A percentile compares a stretch with the other conserved stretches of the same genome.
These are phyloP conservation scores for Kurtzmaniella quercitrusa DNA, from an alignment of 1,139 yeast genomes.

Conservation along the genomic window DNA sequence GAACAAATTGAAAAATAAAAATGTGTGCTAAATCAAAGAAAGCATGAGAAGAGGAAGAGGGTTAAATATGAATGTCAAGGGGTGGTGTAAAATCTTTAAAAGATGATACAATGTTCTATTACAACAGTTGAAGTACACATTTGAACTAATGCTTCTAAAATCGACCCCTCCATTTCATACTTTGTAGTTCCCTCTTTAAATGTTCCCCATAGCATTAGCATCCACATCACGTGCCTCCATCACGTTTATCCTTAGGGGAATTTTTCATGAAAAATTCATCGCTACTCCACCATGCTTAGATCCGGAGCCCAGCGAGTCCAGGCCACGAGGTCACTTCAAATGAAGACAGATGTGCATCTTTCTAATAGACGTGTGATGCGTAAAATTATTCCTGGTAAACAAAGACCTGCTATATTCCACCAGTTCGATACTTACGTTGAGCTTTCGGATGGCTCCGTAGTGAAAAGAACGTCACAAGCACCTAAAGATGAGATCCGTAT, in stretches of 20 bases:
- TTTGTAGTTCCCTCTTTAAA: neutral
- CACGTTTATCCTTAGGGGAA: neutral
- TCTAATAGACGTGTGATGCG: slow-evolving; percentile 52
- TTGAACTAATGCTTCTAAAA: no score
- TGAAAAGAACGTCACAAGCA: slow-evolving; percentile 76
- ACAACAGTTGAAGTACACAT: no score
- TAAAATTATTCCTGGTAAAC: slow-evolving; percentile 64
- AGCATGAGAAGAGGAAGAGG: neutral
- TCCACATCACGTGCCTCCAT: neutral
- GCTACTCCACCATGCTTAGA: neutral
- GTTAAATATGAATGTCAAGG: neutral
- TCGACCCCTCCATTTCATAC: no score
- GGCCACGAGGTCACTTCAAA: slow-evolving; percentile 20
- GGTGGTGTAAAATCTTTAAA: no score
- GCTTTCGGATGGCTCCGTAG: slow-evolving; percentile 89
- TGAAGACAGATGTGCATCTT: slow-evolving; percentile 38
- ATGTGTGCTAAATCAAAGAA: neutral
- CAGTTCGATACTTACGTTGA: slow-evolving; percentile 86
- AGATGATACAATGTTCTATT: no score
- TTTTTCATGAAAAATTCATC: neutral
- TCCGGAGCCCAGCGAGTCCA: neutral
- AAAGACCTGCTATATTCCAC: slow-evolving; percentile 89
- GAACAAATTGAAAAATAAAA: neutral
- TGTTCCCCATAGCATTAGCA: neutral
- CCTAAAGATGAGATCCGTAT: slow-evolving; percentile 85